Conservation (phyloP, 176 grass and related monocot species). For the Leersia perrieri region DNA sequence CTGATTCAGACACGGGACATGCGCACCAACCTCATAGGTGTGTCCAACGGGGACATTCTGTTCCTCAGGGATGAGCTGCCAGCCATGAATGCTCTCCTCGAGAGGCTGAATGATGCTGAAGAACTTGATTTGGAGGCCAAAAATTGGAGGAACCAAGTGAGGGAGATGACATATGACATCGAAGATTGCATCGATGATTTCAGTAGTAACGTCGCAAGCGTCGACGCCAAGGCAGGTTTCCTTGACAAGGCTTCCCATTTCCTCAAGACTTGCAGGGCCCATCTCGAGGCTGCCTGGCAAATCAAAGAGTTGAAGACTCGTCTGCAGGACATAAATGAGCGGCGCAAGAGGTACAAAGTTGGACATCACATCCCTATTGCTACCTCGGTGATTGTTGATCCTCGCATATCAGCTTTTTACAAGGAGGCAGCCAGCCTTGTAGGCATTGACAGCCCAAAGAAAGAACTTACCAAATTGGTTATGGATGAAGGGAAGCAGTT, state of each 20-base stretch:
- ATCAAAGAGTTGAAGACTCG: background rate
- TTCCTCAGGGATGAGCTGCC: background rate
- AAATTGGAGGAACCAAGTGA: background rate
- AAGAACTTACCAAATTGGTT: background rate
- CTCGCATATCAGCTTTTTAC: background rate
- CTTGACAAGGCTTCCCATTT: background rate
- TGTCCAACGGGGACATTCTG: background rate
- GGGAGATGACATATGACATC: background rate
- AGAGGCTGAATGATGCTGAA: background rate
- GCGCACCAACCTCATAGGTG: background rate
- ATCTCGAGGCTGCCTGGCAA: background rate
- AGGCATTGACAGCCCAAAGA: background rate
- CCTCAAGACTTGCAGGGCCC: background rate
- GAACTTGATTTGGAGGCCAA: background rate
- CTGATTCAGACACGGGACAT: background rate
- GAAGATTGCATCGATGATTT: background rate
- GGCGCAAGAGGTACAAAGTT: background rate
- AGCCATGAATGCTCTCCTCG: background rate
- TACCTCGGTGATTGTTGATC: background rate
- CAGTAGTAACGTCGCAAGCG: background rate
- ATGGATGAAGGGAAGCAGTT: background rate
- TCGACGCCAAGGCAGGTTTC: background rate
- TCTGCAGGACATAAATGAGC: background rate
- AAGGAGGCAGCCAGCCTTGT: background rate
- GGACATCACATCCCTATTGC: background rate